Base-by-base conservation (phyloP, 2,329 filamentous ascomycete genomes). In the Pestalotiopsis fici region DNA sequence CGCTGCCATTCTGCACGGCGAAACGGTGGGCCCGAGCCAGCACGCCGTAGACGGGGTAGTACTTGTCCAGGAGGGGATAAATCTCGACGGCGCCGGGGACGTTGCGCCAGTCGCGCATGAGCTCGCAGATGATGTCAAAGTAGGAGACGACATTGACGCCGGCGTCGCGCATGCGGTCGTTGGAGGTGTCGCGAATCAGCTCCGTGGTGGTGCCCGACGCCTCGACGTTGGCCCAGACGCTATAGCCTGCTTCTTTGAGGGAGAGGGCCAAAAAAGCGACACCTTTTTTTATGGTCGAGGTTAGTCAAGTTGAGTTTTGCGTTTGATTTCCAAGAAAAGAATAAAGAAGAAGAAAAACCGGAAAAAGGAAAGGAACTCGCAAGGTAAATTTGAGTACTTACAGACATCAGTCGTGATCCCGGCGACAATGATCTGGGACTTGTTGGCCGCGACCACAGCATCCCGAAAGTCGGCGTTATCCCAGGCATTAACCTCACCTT, bases 381-480 rank as follows among this genome's bases (percentile, higher is more conserved):
- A 21, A 37, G 5, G 23, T 55, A 15, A 2, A n/a, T 23, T 59
- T 27, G 21, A 59, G 9, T 69, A 77, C 73, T 72, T 67, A 85
- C 90, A 93, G 67, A 94, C 91, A 76, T 94, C 92, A 0, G 92
- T 94, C 2, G 88, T 86, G 73, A 94, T 93, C 7, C 92, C 91
- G 2, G 83, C 91, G 18, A 95, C 78, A 74, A 94, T 91, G 72
- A 94, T 82, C 76, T 94, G 92, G 35, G 84, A 88, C 76, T 88
- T 90, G 67, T 87, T 87, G 3, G 90, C 87, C 1, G 90, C 90
- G 70, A 84, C 80, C 69, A 94, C 84, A 2, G 92, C 91, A 1
- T 82, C 82, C 43, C 86, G 85, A 81, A 94, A 93, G 0, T 91
- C 87, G 2, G 84, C 71, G 72, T 93, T 93, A 75, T 94, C 92